Evolutionary conservation across 2,329 filamentous ascomycete genomes (phyloP), one percentile per base, ranked within the genome.

Genomic region (Pseudohalonectria lignicola): DNA sequence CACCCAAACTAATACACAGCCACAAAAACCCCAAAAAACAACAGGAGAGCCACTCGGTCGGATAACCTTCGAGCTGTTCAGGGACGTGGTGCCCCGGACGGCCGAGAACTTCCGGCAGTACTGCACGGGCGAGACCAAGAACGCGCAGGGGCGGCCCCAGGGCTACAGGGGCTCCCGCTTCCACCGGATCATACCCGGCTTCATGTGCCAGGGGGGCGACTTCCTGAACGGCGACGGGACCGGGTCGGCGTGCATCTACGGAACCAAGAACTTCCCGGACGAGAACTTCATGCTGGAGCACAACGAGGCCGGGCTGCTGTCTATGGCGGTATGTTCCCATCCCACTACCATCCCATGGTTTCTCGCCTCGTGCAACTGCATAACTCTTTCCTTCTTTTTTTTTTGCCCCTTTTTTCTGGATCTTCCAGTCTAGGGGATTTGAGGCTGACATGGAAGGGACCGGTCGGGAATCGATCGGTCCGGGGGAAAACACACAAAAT

Each of bases 191-290:
- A 94, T 95, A 58, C 85, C 84, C 62, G 83, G 85, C 52, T 95
- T 96, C 65, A 96, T 96, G 90, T 84, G 92, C 53, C 92, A 98
- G 60, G 90, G 90, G 33, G 92, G 92, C 39, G 92, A 98, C 60
- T 96, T 96, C 59, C 67, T 49, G 44, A 87, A 94, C 52, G 86
- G 87, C 37, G 85, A 96, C 59, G 92, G 92, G 37, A 93, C 86
- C 1, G 92, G 92, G 8, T 87, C 81, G 34, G 82, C 80, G 10
- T 84, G 76, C 49, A 94, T 96, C 57, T 96, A 93, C 65, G 86
- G 87, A 41, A 80, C 76, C 36, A 79, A 82, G 49, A 74, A 77
- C 33, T 96, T 96, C 54, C 76, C 79, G 4, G 92, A 98, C 54
- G 92, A 98, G 65, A 93, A 92, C 57, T 95, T 95, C 55, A 67